phyloP scores from a whole-genome alignment of 352 stramenopile genomes.

The Phytophthora quininea region DNA sequence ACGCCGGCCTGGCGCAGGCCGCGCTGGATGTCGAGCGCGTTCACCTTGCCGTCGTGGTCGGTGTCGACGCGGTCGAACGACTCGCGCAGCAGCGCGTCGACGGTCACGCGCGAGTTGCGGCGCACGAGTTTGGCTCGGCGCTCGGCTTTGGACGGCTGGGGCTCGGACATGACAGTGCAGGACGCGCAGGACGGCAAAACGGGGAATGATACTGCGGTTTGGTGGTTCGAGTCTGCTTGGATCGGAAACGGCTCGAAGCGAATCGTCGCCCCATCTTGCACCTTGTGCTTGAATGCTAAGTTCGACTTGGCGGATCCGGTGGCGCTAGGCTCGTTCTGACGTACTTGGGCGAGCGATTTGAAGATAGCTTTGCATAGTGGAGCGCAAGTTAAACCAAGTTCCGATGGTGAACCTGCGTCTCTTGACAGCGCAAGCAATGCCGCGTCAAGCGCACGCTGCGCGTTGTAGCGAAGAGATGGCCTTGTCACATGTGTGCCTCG shows the following conservation, averaged over 20 bases:
- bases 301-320: not conserved
- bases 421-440: slow-evolving; percentile 5
- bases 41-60: slow-evolving; percentile 72
- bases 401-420: slow-evolving; percentile 23
- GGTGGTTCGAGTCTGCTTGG: slow-evolving; percentile 31
- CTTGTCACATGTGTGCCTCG: slow-evolving; percentile 12
- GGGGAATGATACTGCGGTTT: slow-evolving; percentile 13
- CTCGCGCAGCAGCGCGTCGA: slow-evolving; percentile 75
- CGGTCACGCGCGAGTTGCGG: slow-evolving; percentile 79
- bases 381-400: not conserved
- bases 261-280: slow-evolving; percentile 16
- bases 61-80: slow-evolving; percentile 78
- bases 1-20: slow-evolving; percentile 68
- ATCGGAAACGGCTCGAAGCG: slow-evolving; percentile 17
- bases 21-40: slow-evolving; percentile 78
- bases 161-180: slow-evolving; percentile 15
- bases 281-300: slow-evolving; percentile 33
- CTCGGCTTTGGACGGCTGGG: slow-evolving; percentile 9
- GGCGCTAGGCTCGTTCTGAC: not conserved
- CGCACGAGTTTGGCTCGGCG: slow-evolving; percentile 61
- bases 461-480: slow-evolving; percentile 10
- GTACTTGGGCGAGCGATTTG: slow-evolving; percentile 10
- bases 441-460: slow-evolving; percentile 12
- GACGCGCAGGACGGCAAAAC: not conserved
- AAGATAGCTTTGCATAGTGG: slow-evolving; percentile 1